Percentiles rank a stretch among this genome's conserved stretches.
Evolutionary conservation across 805 yeast species (phyloP).

Genomic region (Wickerhamiella slavikovae): DNA sequence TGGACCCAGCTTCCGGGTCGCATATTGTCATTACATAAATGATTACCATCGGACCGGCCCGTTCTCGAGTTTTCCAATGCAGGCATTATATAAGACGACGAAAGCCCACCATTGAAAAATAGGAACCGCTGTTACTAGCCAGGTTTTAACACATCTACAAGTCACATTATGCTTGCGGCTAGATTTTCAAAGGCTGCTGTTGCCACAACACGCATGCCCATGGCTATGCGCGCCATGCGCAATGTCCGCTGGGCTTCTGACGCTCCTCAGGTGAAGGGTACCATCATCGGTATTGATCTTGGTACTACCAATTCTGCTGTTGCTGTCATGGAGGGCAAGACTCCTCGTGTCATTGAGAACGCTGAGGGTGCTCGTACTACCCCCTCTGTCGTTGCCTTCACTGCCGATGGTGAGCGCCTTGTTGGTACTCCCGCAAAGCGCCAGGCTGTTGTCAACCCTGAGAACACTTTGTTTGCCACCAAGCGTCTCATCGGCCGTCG

Average conservation of each 20-base stretch:
- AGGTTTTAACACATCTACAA: no score
- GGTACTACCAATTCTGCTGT: slow-evolving; percentile 87
- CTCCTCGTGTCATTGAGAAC: slow-evolving; percentile 63
- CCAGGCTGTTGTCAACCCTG: slow-evolving; percentile 87
- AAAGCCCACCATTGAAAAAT: no score
- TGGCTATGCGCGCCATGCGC: slow-evolving; percentile 8
- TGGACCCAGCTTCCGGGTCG: no score
- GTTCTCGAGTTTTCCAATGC: no score
- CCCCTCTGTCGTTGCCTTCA: slow-evolving; percentile 89
- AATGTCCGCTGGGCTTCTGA: slow-evolving; percentile 27
- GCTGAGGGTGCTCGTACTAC: slow-evolving; percentile 63
- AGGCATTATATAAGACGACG: no score
- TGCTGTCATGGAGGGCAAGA: slow-evolving; percentile 61
- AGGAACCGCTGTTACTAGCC: no score
- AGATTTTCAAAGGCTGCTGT: slow-evolving; percentile 19
- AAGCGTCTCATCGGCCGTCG: slow-evolving; percentile 90
- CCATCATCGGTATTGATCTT: slow-evolving; percentile 68
- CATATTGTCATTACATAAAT: no score
- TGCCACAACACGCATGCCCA: slow-evolving; percentile 5
- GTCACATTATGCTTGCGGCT: slow-evolving; percentile 25
- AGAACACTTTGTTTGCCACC: slow-evolving; percentile 84
- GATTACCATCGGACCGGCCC: no score
- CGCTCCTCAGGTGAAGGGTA: slow-evolving; percentile 30
- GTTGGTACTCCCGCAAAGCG: slow-evolving; percentile 94
- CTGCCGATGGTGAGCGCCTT: slow-evolving; percentile 73